A percentile compares a stretch with the other conserved stretches of the same genome.
Evolutionary conservation across 441 rosid species (phyloP).

Genomic region (Populus hybrid): DNA sequence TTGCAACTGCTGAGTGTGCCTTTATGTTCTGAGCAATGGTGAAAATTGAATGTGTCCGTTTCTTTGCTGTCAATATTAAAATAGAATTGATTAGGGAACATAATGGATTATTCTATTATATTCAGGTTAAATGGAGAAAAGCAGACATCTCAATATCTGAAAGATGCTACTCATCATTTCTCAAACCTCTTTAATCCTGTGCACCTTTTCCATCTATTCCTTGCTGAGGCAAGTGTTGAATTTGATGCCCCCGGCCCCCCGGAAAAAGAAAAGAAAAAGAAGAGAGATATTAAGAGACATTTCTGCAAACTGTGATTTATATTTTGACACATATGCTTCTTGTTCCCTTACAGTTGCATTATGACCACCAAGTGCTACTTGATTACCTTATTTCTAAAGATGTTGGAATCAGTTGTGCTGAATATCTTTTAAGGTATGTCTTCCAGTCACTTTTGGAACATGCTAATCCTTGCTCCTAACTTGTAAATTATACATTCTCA

Average conservation of each 20-base stretch:
- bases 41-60: conserved; percentile 30
- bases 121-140: conserved; percentile 43
- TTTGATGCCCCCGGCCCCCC: not conserved
- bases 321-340: not conserved
- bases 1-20: conserved; percentile 51
- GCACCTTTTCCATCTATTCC: conserved; percentile 66
- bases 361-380: conserved; percentile 89
- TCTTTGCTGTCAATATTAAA: conserved; percentile 16
- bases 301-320: too few relatives aligned
- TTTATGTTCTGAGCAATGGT: conserved; percentile 38
- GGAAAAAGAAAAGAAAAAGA: too few relatives aligned
- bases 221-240: conserved; percentile 56
- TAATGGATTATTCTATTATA: conserved; percentile 15
- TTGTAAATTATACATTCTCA: conserved; percentile 6
- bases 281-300: too few relatives aligned
- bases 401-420: conserved; percentile 68
- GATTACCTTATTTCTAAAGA: conserved; percentile 92
- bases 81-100: conserved; percentile 4
- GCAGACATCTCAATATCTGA: conserved; percentile 28
- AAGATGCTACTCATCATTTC: conserved; percentile 37
- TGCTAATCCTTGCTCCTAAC: conserved; percentile 8
- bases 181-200: conserved; percentile 64
- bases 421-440: conserved; percentile 71
- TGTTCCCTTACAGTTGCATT: conserved; percentile 55
- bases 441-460: conserved; percentile 11